Conservation (phyloP, 1,284 basidiomycete species). For the Leccinum pachyderme region DNA sequence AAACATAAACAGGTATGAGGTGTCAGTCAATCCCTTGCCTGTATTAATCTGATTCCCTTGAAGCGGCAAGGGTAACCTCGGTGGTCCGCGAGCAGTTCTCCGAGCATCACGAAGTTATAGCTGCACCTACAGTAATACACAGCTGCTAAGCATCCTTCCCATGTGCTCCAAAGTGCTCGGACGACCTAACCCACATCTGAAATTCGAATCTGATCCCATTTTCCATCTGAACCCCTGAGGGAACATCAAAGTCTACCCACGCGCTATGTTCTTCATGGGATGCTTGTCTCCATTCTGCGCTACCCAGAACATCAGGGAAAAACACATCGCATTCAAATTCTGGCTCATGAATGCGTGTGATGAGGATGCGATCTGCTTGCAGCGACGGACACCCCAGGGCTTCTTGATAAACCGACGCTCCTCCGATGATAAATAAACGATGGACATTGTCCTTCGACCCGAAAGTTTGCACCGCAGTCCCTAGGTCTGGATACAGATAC, state of each 20-base stretch:
- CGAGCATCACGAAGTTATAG: neutral
- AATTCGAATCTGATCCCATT: conserved; percentile 83
- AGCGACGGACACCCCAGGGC: conserved; percentile 48
- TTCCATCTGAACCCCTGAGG: conserved; percentile 74
- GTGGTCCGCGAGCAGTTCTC: neutral
- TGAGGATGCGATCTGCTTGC: conserved; percentile 72
- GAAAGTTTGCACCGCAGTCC: conserved; percentile 21
- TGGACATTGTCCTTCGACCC: conserved; percentile 36
- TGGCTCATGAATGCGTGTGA: conserved; percentile 82
- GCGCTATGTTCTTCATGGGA: conserved; percentile 60
- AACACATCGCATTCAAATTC: conserved; percentile 86
- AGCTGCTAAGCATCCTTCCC: neutral
- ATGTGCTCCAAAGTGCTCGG: neutral
- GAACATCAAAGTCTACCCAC: conserved; percentile 79
- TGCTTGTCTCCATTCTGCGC: conserved; percentile 54
- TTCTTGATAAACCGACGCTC: conserved; percentile 81
- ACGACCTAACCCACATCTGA: conserved; percentile 78
- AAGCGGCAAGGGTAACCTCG: conserved; percentile 62
- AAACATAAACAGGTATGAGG: conserved; percentile 96
- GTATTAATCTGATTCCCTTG: conserved; percentile 11
- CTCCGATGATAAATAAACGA: conserved; percentile 84
- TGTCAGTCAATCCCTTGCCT: conserved; percentile 1
- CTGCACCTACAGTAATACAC: conserved; percentile 5
- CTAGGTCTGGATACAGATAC: conserved; percentile 19
- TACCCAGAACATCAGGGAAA: conserved; percentile 69